Conservation (phyloP, 2,329 filamentous ascomycete species). For the Colletotrichum lindemuthianum region DNA sequence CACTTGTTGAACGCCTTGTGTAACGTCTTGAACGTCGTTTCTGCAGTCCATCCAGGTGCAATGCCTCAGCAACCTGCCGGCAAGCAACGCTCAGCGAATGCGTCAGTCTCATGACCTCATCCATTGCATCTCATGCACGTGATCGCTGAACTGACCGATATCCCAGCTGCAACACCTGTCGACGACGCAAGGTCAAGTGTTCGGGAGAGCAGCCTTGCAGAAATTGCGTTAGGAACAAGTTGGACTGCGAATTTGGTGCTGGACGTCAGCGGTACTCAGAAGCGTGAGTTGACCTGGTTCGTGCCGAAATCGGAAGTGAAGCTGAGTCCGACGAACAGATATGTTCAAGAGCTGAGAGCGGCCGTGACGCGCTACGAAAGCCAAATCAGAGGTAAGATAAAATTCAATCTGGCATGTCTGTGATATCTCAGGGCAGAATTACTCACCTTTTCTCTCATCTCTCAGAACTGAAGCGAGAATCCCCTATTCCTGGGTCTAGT, state of each 20-base stretch:
- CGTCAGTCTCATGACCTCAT: slow-evolving; percentile 31
- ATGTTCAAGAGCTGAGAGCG: slow-evolving; percentile 30
- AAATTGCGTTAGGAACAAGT: slow-evolving; percentile 45
- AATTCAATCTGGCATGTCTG: background rate
- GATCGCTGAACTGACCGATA: slow-evolving; percentile 1
- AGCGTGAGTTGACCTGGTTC: slow-evolving; percentile 17
- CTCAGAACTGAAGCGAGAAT: slow-evolving; percentile 23
- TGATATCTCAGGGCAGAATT: background rate
- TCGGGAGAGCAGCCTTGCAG: slow-evolving; percentile 46
- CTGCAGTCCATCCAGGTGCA: background rate
- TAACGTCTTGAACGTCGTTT: background rate
- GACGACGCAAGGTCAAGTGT: slow-evolving; percentile 48
- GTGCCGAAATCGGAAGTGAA: background rate
- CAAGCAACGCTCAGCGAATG: slow-evolving; percentile 32
- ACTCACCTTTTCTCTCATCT: background rate
- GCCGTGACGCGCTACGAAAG: slow-evolving; percentile 24
- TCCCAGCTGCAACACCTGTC: slow-evolving; percentile 39
- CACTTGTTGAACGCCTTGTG: background rate
- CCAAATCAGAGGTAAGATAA: slow-evolving; percentile 17
- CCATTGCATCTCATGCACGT: background rate
- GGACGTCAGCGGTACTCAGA: slow-evolving; percentile 34
- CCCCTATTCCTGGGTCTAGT: background rate
- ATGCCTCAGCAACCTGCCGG: slow-evolving; percentile 25
- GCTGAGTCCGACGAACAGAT: slow-evolving; percentile 9
- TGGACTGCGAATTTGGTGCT: slow-evolving; percentile 45